These are phyloP conservation scores for Endocalyx cinctus DNA, from an alignment of 2,329 filamentous ascomycete species.

Conservation along the genomic window DNA sequence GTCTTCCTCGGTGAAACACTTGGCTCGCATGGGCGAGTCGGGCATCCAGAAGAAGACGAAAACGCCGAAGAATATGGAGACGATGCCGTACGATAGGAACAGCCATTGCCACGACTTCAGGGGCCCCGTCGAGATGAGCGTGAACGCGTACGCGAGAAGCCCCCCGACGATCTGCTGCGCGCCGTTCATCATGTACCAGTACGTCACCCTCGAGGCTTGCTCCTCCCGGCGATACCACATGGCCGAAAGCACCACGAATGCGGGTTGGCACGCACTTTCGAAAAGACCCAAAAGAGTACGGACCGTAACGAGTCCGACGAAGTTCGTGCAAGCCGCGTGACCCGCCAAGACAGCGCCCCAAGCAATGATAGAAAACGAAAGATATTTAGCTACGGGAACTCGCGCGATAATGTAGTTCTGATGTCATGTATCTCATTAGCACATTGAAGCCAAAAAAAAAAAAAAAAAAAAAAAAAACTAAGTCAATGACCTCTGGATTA, in stretches of 20 bases:
- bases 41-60: conserved; percentile 63
- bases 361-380: conserved; percentile 57
- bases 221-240: conserved; percentile 71
- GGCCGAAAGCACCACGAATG: conserved; percentile 60
- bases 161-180: conserved; percentile 69
- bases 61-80: conserved; percentile 59
- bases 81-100: conserved; percentile 61
- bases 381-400: conserved; percentile 64
- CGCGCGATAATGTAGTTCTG: conserved; percentile 52
- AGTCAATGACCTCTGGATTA: background rate
- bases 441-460: background rate
- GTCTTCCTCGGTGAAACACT: conserved; percentile 62
- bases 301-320: conserved; percentile 53
- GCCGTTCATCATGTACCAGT: conserved; percentile 78
- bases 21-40: conserved; percentile 67
- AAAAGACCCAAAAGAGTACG: conserved; percentile 67
- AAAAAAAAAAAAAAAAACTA: background rate
- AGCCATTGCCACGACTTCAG: conserved; percentile 65
- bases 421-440: background rate
- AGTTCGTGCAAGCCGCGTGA: conserved; percentile 58
- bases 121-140: conserved; percentile 45
- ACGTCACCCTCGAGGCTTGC: conserved; percentile 61
- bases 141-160: conserved; percentile 61
- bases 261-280: conserved; percentile 65
- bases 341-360: conserved; percentile 60